phyloP scores from a whole-genome alignment of 202 grass and related monocot genomes.

The Dendrocalamus latiflorus region DNA sequence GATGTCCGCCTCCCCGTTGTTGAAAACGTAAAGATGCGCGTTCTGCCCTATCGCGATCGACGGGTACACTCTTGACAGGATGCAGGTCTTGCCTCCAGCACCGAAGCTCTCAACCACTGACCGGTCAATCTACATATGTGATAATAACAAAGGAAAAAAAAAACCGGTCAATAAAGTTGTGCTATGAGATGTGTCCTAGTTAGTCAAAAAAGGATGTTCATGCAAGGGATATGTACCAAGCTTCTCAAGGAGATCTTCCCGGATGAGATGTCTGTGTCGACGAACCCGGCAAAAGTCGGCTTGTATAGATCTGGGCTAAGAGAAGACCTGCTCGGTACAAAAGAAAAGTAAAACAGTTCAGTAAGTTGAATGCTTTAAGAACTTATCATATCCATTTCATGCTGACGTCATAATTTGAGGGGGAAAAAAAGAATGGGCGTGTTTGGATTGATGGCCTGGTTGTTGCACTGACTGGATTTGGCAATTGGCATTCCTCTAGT shows the following conservation, averaged over 20 bases:
- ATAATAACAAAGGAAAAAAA: background rate
- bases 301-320: constrained; percentile 47
- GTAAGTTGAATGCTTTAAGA: background rate
- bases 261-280: constrained; percentile 53
- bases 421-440: no score
- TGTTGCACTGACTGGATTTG: no score
- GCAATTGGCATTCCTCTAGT: no score
- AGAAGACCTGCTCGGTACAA: constrained; percentile 47
- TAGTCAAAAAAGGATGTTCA: background rate
- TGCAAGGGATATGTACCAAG: constrained; percentile 38
- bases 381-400: background rate
- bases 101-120: constrained; percentile 99
- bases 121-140: no score
- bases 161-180: background rate
- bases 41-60: no score
- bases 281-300: constrained; percentile 82
- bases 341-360: background rate
- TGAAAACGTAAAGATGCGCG: no score
- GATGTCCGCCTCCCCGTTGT: no score
- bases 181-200: background rate
- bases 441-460: no score
- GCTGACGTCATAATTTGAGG: no score
- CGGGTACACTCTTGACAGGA: no score
- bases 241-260: constrained; percentile 59
- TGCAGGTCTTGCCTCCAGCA: constrained; percentile 51